phyloP scores from a whole-genome alignment of 139 green algal species.

The Haematococcus lacustris region DNA sequence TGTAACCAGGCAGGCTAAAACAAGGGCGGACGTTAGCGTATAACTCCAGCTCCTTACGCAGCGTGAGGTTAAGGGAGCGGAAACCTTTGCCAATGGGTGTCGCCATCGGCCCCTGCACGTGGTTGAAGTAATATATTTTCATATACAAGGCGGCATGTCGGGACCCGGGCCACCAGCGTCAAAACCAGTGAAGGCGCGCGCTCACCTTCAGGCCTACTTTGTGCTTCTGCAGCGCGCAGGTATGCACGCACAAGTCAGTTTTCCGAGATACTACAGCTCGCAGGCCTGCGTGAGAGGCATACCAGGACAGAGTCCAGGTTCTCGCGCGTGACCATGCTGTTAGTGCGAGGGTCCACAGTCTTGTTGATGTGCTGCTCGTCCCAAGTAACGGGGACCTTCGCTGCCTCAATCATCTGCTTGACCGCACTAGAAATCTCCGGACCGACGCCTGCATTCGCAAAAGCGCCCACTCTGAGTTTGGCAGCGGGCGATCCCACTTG shows the following conservation, averaged over 20 bases:
- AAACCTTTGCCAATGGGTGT: conserved; percentile 96
- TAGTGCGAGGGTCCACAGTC: conserved; percentile 80
- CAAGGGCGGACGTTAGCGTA: conserved; percentile 97
- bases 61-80: conserved; percentile 89
- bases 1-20: conserved; percentile 88
- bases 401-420: conserved; percentile 74
- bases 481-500: no score
- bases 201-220: conserved; percentile 14
- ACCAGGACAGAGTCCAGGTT: conserved; percentile 93
- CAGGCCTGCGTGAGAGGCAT: no score
- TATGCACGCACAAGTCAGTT: no score
- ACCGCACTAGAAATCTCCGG: conserved; percentile 85
- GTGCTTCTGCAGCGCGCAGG: conserved; percentile 14
- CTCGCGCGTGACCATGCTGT: conserved; percentile 85
- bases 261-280: no score
- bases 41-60: conserved; percentile 92
- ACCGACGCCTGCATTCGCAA: conserved; percentile 54
- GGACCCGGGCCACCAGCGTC: no score
- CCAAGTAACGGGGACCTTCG: conserved; percentile 74
- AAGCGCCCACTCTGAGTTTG: no score
- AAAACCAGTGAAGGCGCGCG: no score
- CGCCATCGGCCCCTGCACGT: conserved; percentile 93
- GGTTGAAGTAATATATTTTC: no score
- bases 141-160: no score
- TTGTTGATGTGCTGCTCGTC: conserved; percentile 85